Conservation (phyloP, 768 basidiomycete genomes). For the Holtermannia corniformis region DNA sequence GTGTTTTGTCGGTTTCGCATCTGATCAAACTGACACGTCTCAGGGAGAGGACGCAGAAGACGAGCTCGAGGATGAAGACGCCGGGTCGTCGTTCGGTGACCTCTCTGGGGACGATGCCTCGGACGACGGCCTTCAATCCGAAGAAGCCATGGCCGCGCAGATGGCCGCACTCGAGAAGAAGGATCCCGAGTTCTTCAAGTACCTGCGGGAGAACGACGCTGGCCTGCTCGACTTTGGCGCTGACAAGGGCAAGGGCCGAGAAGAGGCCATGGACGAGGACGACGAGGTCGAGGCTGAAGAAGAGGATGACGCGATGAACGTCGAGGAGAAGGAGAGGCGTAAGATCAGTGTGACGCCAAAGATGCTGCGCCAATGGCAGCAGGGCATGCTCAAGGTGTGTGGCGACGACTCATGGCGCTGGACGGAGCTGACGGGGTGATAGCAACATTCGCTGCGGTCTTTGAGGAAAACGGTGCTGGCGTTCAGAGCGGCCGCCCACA, state of each 20-base stretch:
- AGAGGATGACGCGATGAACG: constrained; percentile 46
- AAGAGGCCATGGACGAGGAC: constrained; percentile 47
- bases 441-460: constrained; percentile 79
- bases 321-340: constrained; percentile 33
- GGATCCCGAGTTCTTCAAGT: constrained; percentile 99
- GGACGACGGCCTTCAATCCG: constrained; percentile 51
- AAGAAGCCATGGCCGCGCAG: constrained; percentile 68
- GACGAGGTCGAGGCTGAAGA: constrained; percentile 42
- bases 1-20: not conserved
- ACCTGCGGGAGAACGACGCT: constrained; percentile 86
- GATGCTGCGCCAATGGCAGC: constrained; percentile 74
- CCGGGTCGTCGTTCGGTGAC: constrained; percentile 46
- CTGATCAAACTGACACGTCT: constrained; percentile 31
- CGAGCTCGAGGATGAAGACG: constrained; percentile 45
- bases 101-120: constrained; percentile 69
- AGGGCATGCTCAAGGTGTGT: constrained; percentile 68
- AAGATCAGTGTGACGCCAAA: constrained; percentile 43
- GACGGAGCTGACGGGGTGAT: not conserved
- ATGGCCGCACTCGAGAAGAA: constrained; percentile 83
- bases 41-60: constrained; percentile 42
- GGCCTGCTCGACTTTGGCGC: constrained; percentile 76
- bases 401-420: not conserved
- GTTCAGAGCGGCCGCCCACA: constrained; percentile 79
- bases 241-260: constrained; percentile 32
- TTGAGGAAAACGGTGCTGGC: constrained; percentile 75